These are phyloP conservation scores for Hypsizygus ulmarius DNA, from an alignment of 1,284 basidiomycete genomes.

Conservation along the genomic window DNA sequence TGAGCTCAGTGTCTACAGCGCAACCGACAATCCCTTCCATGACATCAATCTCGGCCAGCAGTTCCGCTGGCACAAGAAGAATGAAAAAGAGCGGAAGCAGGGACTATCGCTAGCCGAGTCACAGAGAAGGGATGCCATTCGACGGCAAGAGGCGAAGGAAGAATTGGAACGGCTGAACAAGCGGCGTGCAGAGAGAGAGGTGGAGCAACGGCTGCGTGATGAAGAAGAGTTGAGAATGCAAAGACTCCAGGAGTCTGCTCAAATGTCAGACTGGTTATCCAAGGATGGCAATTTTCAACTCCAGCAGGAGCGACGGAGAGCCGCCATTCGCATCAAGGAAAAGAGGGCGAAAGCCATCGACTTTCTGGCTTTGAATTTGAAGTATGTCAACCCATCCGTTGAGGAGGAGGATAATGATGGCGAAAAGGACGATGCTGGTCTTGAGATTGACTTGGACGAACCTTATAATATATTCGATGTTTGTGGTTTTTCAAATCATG, in stretches of 20 bases:
- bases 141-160: conserved; percentile 90
- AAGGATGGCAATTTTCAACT: conserved; percentile 98
- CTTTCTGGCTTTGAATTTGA: conserved; percentile 90
- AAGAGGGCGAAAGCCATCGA: conserved; percentile 96
- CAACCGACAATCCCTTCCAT: conserved; percentile 95
- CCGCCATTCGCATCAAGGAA: conserved; percentile 92
- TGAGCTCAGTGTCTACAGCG: conserved; percentile 90
- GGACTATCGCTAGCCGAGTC: conserved; percentile 83
- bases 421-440: conserved; percentile 81
- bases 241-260: conserved; percentile 87
- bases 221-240: conserved; percentile 91
- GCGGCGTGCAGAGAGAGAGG: conserved; percentile 89
- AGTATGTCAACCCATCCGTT: conserved; percentile 73
- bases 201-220: conserved; percentile 83
- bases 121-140: conserved; percentile 74
- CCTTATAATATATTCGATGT: conserved; percentile 97
- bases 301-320: conserved; percentile 88
- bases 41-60: conserved; percentile 94
- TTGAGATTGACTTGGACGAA: conserved; percentile 98
- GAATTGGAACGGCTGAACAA: conserved; percentile 91
- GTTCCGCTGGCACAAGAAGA: conserved; percentile 99
- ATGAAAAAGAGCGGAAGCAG: conserved; percentile 90
- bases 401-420: conserved; percentile 69
- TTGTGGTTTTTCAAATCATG: conserved; percentile 28
- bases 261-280: conserved; percentile 97